Percentiles rank a stretch among this genome's conserved stretches.
Evolutionary conservation across 805 yeast species (phyloP).

Genomic region (Suhomyces vadensis): DNA sequence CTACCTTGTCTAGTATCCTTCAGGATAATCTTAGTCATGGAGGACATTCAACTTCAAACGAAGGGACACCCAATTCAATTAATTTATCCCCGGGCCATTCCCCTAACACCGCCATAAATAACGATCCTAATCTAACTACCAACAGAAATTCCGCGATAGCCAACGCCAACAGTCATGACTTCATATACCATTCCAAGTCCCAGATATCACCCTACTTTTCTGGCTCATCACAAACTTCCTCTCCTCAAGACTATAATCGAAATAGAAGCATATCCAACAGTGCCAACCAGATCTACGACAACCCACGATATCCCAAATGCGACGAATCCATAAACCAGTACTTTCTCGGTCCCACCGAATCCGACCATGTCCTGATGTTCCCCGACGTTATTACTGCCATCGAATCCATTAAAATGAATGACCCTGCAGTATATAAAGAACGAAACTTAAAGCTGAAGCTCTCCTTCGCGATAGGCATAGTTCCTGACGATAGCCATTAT

Average conservation of each 20-base stretch:
- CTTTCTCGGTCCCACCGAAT: constrained; percentile 54
- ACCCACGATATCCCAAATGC: constrained; percentile 42
- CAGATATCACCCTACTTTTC: constrained; percentile 16
- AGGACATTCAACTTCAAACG: constrained; percentile 32
- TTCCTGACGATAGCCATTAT: constrained; percentile 36
- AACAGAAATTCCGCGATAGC: background rate
- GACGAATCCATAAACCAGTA: constrained; percentile 68
- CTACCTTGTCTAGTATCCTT: constrained; percentile 64
- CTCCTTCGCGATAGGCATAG: constrained; percentile 50
- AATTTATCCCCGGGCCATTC: constrained; percentile 38
- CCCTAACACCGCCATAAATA: constrained; percentile 20
- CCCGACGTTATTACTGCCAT: constrained; percentile 61
- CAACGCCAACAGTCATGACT: background rate
- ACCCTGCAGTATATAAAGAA: constrained; percentile 44
- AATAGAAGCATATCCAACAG: constrained; percentile 1
- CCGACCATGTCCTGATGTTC: constrained; percentile 44
- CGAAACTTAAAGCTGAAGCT: constrained; percentile 42
- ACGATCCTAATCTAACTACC: constrained; percentile 8
- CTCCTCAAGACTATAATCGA: constrained; percentile 11
- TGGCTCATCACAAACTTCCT: constrained; percentile 17
- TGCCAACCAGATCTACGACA: constrained; percentile 16
- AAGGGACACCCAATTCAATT: constrained; percentile 40
- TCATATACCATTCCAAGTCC: background rate
- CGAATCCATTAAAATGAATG: constrained; percentile 35
- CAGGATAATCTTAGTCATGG: constrained; percentile 43